Evolutionary conservation across 2,329 filamentous ascomycete genomes (phyloP), one percentile per base, ranked within the genome.

Genomic region (Colletotrichum orbiculare): DNA sequence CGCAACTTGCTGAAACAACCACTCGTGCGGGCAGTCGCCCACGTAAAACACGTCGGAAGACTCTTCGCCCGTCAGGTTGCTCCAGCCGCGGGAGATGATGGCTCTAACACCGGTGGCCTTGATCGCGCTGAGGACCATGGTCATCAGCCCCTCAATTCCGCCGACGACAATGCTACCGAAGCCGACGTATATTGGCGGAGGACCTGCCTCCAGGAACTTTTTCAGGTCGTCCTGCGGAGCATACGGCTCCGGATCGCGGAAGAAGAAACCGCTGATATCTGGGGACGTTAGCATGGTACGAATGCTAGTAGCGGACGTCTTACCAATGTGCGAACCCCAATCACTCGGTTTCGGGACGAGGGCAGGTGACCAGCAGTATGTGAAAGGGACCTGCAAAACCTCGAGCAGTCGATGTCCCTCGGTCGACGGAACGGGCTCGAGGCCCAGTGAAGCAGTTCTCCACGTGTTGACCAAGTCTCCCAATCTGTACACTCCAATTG

Each of bases 391-490:
- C 47, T 83, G 83, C 12, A 94, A 76, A 8, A 89, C 86, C 57
- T 87, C 86, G 0, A 92, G 77, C 76, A 94, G 86, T n/a, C 88
- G 87, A 9, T 91, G 90, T 2, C 89, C 91, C 79, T 89, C 92
- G 39, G 92, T 87, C 15, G 89, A 80, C 69, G 88, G 90, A 41
- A 94, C 82, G 0, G 88, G 84, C 58, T 93, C 90, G 1, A 94
- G 77, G 5, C 87, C 86, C 43, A 83, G 83, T 54, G 87, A 85
- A 67, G 87, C 86, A 54, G 91, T 83, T 71, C 93, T 85, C 72
- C 97, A 97, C 9, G 89, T 85, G 73, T 98, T 97, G 73, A 97
- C 94, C 4, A 97, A 82, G 73, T 94, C 91, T 47, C 91, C 91
- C 8, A 93, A 78, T 2, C 63, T 68, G 12, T 7, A 1, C 2